Base-by-base conservation (phyloP, 768 basidiomycete species). In the Boletus huronensis region DNA sequence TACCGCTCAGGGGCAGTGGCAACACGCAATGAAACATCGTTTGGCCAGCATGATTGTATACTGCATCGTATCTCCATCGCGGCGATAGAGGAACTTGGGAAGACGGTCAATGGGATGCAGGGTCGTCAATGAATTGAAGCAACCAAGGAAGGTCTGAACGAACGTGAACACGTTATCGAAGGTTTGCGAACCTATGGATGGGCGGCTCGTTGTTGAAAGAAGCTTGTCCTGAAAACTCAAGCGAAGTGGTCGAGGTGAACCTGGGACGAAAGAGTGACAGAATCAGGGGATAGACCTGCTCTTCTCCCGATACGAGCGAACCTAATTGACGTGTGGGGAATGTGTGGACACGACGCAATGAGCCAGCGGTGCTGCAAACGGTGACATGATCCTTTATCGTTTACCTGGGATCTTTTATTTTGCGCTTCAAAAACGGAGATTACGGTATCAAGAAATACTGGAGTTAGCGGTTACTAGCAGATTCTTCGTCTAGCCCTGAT, bases 341-440 rank as follows among this genome's bases (percentile, higher is more conserved):
- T 19, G 16, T 40, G 41, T 42, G 28, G 39, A 56, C 56, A 43
- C 39, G 43, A 40, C 32, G 50, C 26, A 55, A 50, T 35, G 43
- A 23, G 40, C 43, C 43, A 52, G 51, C 19, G 29, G 42, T 49
- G 52, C n/a, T 31, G 45, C 50, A 48, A 36, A 57, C 19, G 17
- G 42, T 48, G 60, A 61, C 40, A 58, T 28, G 52, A 53, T 57
- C 21, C 49, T 21, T 50, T 52, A 46, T 58, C 45, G 23, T 47
- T 47, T 38, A 40, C 52, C 49, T 56, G 57, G 45, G 54, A 64
- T 58, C 56, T 60, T 60, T 57, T 53, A 29, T 55, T 51, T 31
- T 58, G 54, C 54, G 52, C 54, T 55, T 59, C 26, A 48, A 55
- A 50, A 49, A 61, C 70, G 70, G 70, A 72, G 70, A 70, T 70